Conservation (phyloP, 2,329 filamentous ascomycete species). For the Sphaceloma murrayae region DNA sequence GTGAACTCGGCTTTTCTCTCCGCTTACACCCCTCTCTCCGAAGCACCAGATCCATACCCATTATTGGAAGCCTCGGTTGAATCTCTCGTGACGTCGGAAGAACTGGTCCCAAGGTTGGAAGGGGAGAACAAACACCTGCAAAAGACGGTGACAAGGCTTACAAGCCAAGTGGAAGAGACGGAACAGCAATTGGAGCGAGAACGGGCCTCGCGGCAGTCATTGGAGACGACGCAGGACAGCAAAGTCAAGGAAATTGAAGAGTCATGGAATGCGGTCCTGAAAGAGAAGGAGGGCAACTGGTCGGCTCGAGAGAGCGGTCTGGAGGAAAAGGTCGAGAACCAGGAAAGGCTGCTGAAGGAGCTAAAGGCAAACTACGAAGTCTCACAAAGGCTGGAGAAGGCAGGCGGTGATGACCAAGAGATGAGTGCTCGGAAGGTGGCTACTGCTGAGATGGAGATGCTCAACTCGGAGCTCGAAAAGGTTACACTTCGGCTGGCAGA, state of each 20-base stretch:
- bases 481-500: slow-evolving; percentile 81
- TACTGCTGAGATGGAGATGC: slow-evolving; percentile 86
- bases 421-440: slow-evolving; percentile 52
- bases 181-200: slow-evolving; percentile 75
- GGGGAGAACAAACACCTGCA: slow-evolving; percentile 84
- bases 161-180: slow-evolving; percentile 69
- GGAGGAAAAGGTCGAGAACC: slow-evolving; percentile 89
- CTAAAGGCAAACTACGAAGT: slow-evolving; percentile 97
- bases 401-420: slow-evolving; percentile 52
- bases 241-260: slow-evolving; percentile 83
- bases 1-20: slow-evolving; percentile 90
- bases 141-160: slow-evolving; percentile 63
- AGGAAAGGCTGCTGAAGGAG: slow-evolving; percentile 84
- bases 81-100: slow-evolving; percentile 81
- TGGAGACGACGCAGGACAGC: slow-evolving; percentile 67
- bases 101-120: slow-evolving; percentile 82
- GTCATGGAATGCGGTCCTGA: slow-evolving; percentile 80
- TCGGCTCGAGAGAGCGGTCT: slow-evolving; percentile 80
- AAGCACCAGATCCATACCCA: slow-evolving; percentile 93
- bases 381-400: slow-evolving; percentile 73
- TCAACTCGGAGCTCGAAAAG: slow-evolving; percentile 81
- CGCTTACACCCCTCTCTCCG: slow-evolving; percentile 83
- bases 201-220: slow-evolving; percentile 57
- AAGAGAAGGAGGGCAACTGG: slow-evolving; percentile 96
- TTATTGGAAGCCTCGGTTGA: slow-evolving; percentile 94